Evolutionary conservation across 371 early-diverging fungal genomes (phyloP).

Genomic region (Apophysomyces trapeziformis): DNA sequence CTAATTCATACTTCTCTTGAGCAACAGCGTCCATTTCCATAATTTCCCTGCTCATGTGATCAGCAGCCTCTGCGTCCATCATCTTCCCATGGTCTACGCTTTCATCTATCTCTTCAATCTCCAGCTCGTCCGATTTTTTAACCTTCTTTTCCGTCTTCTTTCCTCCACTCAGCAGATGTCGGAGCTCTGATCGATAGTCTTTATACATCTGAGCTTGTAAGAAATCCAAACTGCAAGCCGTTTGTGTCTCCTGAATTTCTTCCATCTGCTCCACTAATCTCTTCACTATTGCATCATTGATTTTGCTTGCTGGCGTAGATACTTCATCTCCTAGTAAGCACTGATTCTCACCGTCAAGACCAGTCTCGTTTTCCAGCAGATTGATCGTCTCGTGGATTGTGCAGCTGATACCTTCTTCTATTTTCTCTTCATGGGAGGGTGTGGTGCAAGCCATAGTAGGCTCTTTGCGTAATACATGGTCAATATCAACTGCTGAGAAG

Average conservation of each 20-base stretch:
- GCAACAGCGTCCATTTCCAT: neutral
- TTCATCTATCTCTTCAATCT: neutral
- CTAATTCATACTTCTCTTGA: neutral
- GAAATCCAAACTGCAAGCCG: slow-evolving; percentile 24
- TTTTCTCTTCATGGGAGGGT: slow-evolving; percentile 67
- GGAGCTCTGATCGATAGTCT: slow-evolving; percentile 19
- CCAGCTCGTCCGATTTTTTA: slow-evolving; percentile 4
- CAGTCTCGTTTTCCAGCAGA: slow-evolving; percentile 20
- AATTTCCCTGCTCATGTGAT: neutral
- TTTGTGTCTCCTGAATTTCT: slow-evolving; percentile 14
- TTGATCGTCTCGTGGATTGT: slow-evolving; percentile 58
- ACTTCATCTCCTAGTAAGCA: slow-evolving; percentile 32
- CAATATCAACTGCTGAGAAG: slow-evolving; percentile 95
- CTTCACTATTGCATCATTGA: slow-evolving; percentile 9
- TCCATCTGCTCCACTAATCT: slow-evolving; percentile 2
- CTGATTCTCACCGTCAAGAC: neutral
- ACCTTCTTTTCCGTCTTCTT: slow-evolving; percentile 29
- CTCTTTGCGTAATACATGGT: slow-evolving; percentile 93
- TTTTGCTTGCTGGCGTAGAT: slow-evolving; percentile 4
- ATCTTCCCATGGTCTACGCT: neutral
- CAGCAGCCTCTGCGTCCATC: neutral
- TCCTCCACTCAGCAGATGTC: slow-evolving; percentile 25
- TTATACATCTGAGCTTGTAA: slow-evolving; percentile 47
- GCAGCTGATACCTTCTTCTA: slow-evolving; percentile 65
- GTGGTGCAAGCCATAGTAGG: slow-evolving; percentile 80